Conservation (phyloP, 768 basidiomycete genomes). For the Trametes punicea region DNA sequence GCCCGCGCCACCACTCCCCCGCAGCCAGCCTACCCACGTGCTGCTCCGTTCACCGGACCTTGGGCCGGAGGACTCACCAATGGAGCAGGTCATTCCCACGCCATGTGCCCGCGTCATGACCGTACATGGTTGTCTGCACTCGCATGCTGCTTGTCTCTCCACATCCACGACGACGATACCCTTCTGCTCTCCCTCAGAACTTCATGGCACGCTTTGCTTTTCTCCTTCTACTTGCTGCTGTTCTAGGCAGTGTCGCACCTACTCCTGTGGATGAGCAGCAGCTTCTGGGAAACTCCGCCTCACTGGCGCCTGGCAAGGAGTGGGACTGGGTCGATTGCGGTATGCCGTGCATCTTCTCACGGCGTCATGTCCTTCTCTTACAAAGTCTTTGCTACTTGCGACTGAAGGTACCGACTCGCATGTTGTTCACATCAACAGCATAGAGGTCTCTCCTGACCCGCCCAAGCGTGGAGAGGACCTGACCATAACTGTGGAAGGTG, state of each 20-base stretch:
- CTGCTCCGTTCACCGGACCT: neutral
- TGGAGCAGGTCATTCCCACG: slow-evolving; percentile 10
- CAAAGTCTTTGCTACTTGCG: neutral
- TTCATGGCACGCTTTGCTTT: slow-evolving; percentile 28
- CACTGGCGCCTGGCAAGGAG: slow-evolving; percentile 18
- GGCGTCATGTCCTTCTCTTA: neutral
- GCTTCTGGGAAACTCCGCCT: slow-evolving; percentile 18
- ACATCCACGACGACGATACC: slow-evolving; percentile 16
- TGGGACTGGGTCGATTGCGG: slow-evolving; percentile 66
- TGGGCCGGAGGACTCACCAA: neutral
- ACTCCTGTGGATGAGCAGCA: slow-evolving; percentile 30
- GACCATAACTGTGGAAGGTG: slow-evolving; percentile 77
- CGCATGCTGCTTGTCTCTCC: slow-evolving; percentile 8
- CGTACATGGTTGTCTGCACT: neutral
- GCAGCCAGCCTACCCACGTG: neutral
- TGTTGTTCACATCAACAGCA: slow-evolving; percentile 62
- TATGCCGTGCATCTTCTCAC: slow-evolving; percentile 36
- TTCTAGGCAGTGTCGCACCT: slow-evolving; percentile 27
- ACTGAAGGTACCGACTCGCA: slow-evolving; percentile 43
- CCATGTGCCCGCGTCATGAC: slow-evolving; percentile 14
- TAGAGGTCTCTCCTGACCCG: slow-evolving; percentile 79
- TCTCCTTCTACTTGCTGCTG: slow-evolving; percentile 26
- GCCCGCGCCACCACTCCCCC: neutral
- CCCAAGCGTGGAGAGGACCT: slow-evolving; percentile 84
- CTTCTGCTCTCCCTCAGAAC: neutral